Evolutionary conservation across 345 rosid genomes (phyloP), one percentile per base, ranked within the genome.

Genomic region (Eucalyptus decipiens): DNA sequence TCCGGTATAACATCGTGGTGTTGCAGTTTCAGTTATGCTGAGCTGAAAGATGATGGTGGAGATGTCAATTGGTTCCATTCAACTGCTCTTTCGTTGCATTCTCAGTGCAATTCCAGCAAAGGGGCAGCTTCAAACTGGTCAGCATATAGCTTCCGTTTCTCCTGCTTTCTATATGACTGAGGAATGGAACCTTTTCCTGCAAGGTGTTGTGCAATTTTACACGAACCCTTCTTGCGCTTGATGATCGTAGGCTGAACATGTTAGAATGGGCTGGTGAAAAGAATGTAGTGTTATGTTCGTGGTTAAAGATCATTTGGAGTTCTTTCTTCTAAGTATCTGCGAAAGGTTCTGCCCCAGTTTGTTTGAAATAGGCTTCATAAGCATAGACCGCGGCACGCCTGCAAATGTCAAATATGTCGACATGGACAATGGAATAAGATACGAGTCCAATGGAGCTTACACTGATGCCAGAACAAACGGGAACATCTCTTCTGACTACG

Each of bases 341-440:
- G 2, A n/a, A 67, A 67, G 17, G 23, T 17, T 67, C 72, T 32
- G 40, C n/a, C 80, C 18, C 26, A 47, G 17, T 67, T 86, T 49
- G 37, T 65, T 51, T 42, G 14, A 28, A 19, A n/a, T 90, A 94
- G 95, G 95, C 12, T 93, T 90, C 93, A 94, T 94, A 88, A 94
- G 93, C 92, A 91, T 94, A 48, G 95, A 50, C 47, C n/a, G n/a
- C n/a, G n/a, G n/a, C n/a, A n/a, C n/a, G n/a, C n/a, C n/a, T n/a
- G n/a, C n/a, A n/a, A 49, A 49, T 49, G 14, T 49, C 2, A 16
- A 50, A 19, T 15, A 16, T 50, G 8, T 50, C 0, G 52, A 50
- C 52, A 50, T 0, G 19, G 52, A 50, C 52, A 6, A 7, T 2
- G 1, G 3, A 50, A 50, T 50, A 50, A 50, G 52, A 2, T 15